Conservation (phyloP, 768 basidiomycete genomes). For the Boletus coccyginus region DNA sequence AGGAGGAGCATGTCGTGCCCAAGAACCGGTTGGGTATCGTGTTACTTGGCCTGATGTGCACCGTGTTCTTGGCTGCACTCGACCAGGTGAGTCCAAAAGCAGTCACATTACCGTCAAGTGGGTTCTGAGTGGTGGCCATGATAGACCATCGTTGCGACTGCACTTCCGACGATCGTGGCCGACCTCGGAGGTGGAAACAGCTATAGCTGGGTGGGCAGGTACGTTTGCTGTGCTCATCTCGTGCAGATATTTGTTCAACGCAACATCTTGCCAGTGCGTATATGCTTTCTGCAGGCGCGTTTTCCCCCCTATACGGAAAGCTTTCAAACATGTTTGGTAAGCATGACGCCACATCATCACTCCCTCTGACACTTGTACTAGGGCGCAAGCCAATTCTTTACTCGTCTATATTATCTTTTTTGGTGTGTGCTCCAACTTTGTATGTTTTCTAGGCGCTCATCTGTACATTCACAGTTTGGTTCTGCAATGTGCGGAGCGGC, state of each 20-base stretch:
- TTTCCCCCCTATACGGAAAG: conserved; percentile 77
- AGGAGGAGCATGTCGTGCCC: conserved; percentile 56
- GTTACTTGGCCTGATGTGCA: conserved; percentile 29
- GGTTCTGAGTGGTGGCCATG: not conserved
- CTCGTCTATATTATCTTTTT: conserved; percentile 59
- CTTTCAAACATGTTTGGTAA: conserved; percentile 55
- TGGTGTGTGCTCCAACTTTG: conserved; percentile 42
- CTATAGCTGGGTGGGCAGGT: conserved; percentile 78
- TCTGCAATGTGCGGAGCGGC: conserved; percentile 82
- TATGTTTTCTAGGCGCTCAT: not conserved
- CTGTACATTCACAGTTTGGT: conserved; percentile 47
- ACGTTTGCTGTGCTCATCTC: conserved; percentile 9
- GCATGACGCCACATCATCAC: not conserved
- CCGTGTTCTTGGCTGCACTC: conserved; percentile 43
- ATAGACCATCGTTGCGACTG: conserved; percentile 69
- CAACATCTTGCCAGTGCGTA: conserved; percentile 53
- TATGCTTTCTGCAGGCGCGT: conserved; percentile 62
- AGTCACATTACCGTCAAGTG: not conserved
- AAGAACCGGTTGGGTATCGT: conserved; percentile 24
- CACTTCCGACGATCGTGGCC: conserved; percentile 67
- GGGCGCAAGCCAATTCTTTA: conserved; percentile 74
- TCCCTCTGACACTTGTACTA: conserved; percentile 15
- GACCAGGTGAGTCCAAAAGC: conserved; percentile 47
- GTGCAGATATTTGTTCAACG: not conserved
- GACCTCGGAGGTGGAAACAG: conserved; percentile 58